phyloP scores from a whole-genome alignment of 164 flowering plant genomes.

The Annona squamosa region DNA sequence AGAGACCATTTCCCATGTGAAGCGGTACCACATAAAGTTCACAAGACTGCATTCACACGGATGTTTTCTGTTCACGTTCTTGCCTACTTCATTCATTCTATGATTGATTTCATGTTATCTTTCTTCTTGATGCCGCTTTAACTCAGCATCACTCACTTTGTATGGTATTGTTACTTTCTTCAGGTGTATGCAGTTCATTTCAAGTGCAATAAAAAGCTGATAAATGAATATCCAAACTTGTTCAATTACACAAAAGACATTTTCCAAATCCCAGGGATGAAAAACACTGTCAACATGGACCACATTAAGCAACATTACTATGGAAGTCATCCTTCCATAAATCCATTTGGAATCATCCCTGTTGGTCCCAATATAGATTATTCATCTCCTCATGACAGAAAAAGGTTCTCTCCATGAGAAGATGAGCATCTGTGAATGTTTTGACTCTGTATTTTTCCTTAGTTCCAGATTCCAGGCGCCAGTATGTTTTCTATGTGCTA shows the following conservation, averaged over 20 bases:
- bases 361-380: constrained; percentile 58
- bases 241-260: constrained; percentile 89
- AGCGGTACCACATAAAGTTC: no score
- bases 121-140: no score
- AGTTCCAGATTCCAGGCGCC: neutral
- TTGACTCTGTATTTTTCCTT: neutral
- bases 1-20: no score
- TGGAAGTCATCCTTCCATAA: constrained; percentile 87
- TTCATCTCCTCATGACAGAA: constrained; percentile 71
- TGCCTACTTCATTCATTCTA: no score
- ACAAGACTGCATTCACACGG: no score
- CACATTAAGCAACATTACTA: constrained; percentile 88
- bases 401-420: constrained; percentile 37
- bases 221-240: constrained; percentile 75
- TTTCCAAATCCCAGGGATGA: constrained; percentile 75
- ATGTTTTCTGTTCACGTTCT: no score
- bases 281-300: constrained; percentile 73
- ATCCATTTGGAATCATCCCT: constrained; percentile 80
- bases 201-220: constrained; percentile 89
- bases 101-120: no score
- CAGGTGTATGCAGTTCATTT: constrained; percentile 95
- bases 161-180: neutral
- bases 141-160: no score
- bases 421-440: neutral
- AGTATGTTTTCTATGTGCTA: neutral